Base-by-base conservation (phyloP, 2,329 filamentous ascomycete genomes). In the Fusarium sp. region DNA sequence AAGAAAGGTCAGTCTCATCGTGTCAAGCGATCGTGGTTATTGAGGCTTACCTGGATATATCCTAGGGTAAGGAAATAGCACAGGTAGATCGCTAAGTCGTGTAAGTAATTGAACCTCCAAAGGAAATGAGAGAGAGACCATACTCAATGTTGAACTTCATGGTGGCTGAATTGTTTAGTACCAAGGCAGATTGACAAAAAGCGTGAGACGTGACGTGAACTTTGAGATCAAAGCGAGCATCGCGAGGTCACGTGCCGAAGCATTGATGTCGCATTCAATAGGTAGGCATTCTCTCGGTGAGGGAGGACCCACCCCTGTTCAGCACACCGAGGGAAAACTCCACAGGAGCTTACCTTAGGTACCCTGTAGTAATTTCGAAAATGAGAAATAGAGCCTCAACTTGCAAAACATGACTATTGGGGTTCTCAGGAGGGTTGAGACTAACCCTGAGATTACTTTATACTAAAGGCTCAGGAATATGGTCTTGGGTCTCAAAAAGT, bases 21-120 rank as follows among this genome's bases (percentile, higher is more conserved):
- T 29, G 11, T 38, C n/a, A 53, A 43, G 44, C 20, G 6, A 38
- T 25, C 18, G 22, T 18, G 45, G 16, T 43, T 45, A 34, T 54
- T 30, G 38, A 60, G 30, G 75, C 81, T 70, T 77, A 85, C 85
- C 85, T 80, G 86, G 86, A 72, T 89, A 89, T 75, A 89, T 89
- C 75, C 84, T 83, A 34, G 87, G 87, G 59, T 89, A 89, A 22
- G 87, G 87, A 71, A 89, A 89, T 72, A 89, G 82, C 54, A 89
- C 82, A 47, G 86, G 85, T 24, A 89, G 79, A 61, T 88, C 86
- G 75, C 87, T 89, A 58, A 8, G 34, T 25, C n/a, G 27, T 34
- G 46, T 79, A 46, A 79, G 73, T 43, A 30, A 59, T 46, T 27
- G 58, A 47, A 54, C 12, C 10, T 32, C 18, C 10, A 40, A 45